Conservation (phyloP, 2,329 filamentous ascomycete species). For the Huntiella bhutanensis region DNA sequence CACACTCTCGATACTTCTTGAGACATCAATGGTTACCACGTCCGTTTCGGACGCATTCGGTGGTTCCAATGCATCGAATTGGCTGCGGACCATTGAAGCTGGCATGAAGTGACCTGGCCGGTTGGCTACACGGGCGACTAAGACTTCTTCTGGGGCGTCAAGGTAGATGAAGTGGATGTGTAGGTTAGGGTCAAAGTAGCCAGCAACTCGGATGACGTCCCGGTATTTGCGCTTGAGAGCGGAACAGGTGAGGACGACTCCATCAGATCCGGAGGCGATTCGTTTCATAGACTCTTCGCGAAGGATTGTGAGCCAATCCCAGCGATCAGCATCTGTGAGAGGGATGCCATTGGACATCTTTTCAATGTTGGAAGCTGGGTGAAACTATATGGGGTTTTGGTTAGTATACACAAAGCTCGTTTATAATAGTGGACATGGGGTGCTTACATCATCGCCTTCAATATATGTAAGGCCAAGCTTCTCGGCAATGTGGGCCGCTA, state of each 20-base stretch:
- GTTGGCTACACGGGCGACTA: constrained; percentile 54
- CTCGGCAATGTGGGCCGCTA: constrained; percentile 45
- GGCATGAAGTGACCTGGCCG: constrained; percentile 90
- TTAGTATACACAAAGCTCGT: constrained; percentile 14
- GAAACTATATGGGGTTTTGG: constrained; percentile 35
- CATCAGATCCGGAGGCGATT: constrained; percentile 37
- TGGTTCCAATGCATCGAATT: constrained; percentile 73
- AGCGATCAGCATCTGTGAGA: constrained; percentile 80
- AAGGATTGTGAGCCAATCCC: constrained; percentile 82
- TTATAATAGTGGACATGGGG: constrained; percentile 1
- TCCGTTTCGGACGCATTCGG: constrained; percentile 53
- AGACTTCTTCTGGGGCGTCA: constrained; percentile 52
- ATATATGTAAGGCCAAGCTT: constrained; percentile 50
- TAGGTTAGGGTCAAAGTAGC: constrained; percentile 55
- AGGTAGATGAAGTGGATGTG: constrained; percentile 87
- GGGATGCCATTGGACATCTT: constrained; percentile 80
- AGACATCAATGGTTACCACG: constrained; percentile 53
- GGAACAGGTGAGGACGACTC: constrained; percentile 91
- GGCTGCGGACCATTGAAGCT: constrained; percentile 82
- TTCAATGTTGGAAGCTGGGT: constrained; percentile 59
- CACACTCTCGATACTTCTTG: constrained; percentile 37
- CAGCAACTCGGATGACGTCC: constrained; percentile 69
- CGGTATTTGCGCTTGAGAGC: constrained; percentile 94
- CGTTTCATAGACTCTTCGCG: constrained; percentile 46
- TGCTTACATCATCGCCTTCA: constrained; percentile 56